A percentile compares a stretch with the other conserved stretches of the same genome.
These are phyloP conservation scores for Peronospora destructor DNA, from an alignment of 352 stramenopile species.

Conservation along the genomic window DNA sequence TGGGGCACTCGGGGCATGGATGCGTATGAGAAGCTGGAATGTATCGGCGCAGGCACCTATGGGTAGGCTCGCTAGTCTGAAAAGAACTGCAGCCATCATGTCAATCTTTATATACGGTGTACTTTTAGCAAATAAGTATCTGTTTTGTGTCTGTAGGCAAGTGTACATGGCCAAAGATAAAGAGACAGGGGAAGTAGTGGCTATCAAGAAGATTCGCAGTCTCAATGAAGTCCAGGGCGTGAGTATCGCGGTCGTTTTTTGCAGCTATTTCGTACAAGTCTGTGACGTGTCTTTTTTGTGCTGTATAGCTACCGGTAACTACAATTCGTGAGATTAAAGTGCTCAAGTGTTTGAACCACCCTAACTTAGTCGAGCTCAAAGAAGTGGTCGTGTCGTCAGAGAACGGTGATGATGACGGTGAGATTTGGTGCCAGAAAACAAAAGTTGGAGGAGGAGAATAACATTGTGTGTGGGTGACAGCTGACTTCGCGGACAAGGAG, in stretches of 20 bases:
- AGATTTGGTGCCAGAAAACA: neutral
- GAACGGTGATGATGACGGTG: slow-evolving; percentile 78
- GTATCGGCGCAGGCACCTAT: slow-evolving; percentile 86
- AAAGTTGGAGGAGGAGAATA: neutral
- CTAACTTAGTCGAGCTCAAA: slow-evolving; percentile 93
- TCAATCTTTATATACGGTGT: neutral
- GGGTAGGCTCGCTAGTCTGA: slow-evolving; percentile 31
- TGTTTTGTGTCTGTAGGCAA: slow-evolving; percentile 37
- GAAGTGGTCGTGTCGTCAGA: slow-evolving; percentile 91
- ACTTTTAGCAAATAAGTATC: slow-evolving; percentile 5
- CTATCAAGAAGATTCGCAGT: slow-evolving; percentile 89
- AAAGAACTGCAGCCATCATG: neutral
- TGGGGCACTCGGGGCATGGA: slow-evolving; percentile 81
- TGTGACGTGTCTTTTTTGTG: slow-evolving; percentile 4
- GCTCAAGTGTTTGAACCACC: slow-evolving; percentile 93
- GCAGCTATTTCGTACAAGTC: neutral
- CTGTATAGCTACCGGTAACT: slow-evolving; percentile 87
- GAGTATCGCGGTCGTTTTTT: slow-evolving; percentile 25
- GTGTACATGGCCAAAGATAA: slow-evolving; percentile 88
- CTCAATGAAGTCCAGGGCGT: slow-evolving; percentile 87
- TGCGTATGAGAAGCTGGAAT: slow-evolving; percentile 86
- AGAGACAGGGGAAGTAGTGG: slow-evolving; percentile 72
- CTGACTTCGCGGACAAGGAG: slow-evolving; percentile 80
- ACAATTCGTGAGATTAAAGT: slow-evolving; percentile 98
- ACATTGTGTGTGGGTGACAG: slow-evolving; percentile 16